Evolutionary conservation across 2,329 filamentous ascomycete species (phyloP).

Genomic region (Trichoderma koningii): DNA sequence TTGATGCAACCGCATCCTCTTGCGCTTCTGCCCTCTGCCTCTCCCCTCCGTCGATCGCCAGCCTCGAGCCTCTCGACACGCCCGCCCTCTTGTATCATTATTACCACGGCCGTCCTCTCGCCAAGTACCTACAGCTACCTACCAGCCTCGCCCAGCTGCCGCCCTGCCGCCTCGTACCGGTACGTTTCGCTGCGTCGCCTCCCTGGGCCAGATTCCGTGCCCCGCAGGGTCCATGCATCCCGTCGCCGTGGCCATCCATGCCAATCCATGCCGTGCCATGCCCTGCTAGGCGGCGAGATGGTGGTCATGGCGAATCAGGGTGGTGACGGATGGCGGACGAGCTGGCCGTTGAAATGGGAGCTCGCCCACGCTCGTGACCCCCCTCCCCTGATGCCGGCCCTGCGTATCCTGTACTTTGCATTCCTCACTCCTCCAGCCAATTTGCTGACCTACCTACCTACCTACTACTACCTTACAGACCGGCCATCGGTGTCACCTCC

Average conservation of each 20-base stretch:
- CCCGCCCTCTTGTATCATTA: conserved; percentile 15
- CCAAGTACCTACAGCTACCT: background rate
- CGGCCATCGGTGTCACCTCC: conserved; percentile 18
- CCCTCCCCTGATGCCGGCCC: conserved; percentile 15
- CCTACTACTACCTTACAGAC: background rate
- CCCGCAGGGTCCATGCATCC: conserved; percentile 26
- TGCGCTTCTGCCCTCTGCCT: background rate
- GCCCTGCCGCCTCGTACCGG: conserved; percentile 18
- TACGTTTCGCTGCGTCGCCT: conserved; percentile 15
- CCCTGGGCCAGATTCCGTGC: conserved; percentile 8
- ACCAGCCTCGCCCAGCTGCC: background rate
- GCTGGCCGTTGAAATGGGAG: conserved; percentile 5
- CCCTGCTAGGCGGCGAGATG: background rate
- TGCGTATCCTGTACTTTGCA: conserved; percentile 11
- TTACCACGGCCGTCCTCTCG: background rate
- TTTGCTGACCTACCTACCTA: conserved; percentile 8
- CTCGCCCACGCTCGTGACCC: conserved; percentile 25
- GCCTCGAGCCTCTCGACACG: conserved; percentile 1
- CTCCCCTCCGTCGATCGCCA: conserved; percentile 18
- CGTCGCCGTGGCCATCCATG: background rate
- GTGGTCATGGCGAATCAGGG: conserved; percentile 16
- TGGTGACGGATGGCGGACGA: conserved; percentile 7
- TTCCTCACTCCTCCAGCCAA: background rate
- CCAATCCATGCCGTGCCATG: no score
- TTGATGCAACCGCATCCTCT: conserved; percentile 16